These are phyloP conservation scores for Terana coerulea DNA, from an alignment of 768 basidiomycete genomes.

Conservation along the genomic window DNA sequence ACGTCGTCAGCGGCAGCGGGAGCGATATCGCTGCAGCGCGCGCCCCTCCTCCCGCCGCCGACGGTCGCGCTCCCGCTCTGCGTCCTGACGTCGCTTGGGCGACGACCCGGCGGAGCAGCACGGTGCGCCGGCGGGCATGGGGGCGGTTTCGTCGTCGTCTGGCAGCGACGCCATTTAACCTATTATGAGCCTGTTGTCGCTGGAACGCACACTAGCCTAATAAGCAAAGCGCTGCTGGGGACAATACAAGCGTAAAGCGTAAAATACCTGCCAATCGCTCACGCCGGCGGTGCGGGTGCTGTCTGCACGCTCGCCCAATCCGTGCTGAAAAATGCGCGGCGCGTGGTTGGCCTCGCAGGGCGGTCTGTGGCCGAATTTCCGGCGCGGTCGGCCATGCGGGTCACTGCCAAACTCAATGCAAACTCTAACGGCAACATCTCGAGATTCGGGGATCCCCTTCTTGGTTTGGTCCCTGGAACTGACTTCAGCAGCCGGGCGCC, in stretches of 20 bases:
- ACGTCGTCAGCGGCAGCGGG: background rate
- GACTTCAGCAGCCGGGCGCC: slow-evolving; percentile 8
- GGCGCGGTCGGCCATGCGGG: slow-evolving; percentile 33
- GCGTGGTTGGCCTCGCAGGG: background rate
- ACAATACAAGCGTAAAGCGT: too few relatives aligned
- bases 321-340: background rate
- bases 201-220: too few relatives aligned
- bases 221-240: too few relatives aligned
- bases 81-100: background rate
- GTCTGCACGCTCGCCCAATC: too few relatives aligned
- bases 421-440: slow-evolving; percentile 44
- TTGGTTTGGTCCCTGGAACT: slow-evolving; percentile 8
- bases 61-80: background rate
- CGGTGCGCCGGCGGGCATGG: background rate
- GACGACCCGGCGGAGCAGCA: background rate
- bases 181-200: too few relatives aligned
- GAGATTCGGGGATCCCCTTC: slow-evolving; percentile 30
- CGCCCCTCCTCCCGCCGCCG: background rate
- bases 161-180: too few relatives aligned
- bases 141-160: background rate
- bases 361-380: slow-evolving; percentile 17
- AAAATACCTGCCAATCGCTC: too few relatives aligned
- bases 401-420: slow-evolving; percentile 47
- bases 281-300: too few relatives aligned
- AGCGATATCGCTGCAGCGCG: background rate